Evolutionary conservation across 2,329 filamentous ascomycete species (phyloP).

Genomic region (Botryosphaeria dothidea): DNA sequence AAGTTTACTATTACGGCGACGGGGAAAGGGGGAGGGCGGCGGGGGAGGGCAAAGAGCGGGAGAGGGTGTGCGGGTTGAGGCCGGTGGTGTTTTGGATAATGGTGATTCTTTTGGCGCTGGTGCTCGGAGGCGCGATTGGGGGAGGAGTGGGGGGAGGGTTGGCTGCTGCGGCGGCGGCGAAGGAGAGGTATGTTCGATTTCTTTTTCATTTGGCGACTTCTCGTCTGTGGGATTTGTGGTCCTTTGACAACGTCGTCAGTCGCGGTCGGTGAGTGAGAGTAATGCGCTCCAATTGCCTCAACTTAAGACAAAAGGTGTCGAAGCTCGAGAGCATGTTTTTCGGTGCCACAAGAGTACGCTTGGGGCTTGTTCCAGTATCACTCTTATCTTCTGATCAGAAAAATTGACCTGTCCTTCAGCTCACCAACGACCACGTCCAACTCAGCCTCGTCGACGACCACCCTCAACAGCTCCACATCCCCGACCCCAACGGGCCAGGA

Average conservation of each 20-base stretch:
- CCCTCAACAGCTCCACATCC: background rate
- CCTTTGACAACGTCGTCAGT: too few relatives aligned
- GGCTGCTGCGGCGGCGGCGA: background rate
- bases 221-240: background rate
- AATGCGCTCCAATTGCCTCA: too few relatives aligned
- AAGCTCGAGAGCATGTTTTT: too few relatives aligned
- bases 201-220: background rate
- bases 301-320: too few relatives aligned
- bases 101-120: background rate
- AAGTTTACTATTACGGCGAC: background rate
- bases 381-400: too few relatives aligned
- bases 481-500: background rate
- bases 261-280: too few relatives aligned
- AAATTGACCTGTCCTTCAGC: background rate
- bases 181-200: background rate
- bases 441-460: background rate
- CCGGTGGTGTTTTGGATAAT: background rate
- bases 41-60: background rate
- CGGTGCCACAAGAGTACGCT: too few relatives aligned
- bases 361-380: too few relatives aligned
- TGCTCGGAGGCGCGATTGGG: background rate
- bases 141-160: constrained; percentile 8
- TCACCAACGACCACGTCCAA: background rate
- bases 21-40: background rate
- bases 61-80: constrained; percentile 5